These are phyloP conservation scores for Sarocladiaceae sp. DNA, from an alignment of 2,329 filamentous ascomycete species.

Conservation along the genomic window DNA sequence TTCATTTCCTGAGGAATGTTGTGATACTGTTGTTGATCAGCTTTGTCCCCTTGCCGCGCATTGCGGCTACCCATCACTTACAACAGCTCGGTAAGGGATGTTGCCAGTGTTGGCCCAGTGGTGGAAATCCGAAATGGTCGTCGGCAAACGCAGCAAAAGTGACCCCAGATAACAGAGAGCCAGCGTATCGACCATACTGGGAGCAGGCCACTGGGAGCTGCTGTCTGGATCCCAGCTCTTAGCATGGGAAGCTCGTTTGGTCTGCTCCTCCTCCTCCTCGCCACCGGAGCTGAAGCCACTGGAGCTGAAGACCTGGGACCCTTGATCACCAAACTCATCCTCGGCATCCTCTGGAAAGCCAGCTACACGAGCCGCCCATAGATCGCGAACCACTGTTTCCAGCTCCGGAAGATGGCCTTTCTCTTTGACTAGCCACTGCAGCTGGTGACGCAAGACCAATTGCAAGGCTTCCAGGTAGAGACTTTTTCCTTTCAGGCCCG, in stretches of 20 bases:
- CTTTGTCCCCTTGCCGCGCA: no score
- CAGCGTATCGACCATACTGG: conserved; percentile 70
- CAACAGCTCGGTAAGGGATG: conserved; percentile 68
- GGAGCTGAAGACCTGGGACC: conserved; percentile 32
- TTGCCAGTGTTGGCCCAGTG: conserved; percentile 64
- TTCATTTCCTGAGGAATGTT: conserved; percentile 61
- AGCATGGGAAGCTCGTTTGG: conserved; percentile 2
- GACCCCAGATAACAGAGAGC: conserved; percentile 76
- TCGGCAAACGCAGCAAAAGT: conserved; percentile 69
- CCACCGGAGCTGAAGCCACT: conserved; percentile 21
- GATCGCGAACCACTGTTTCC: conserved; percentile 73
- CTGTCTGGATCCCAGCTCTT: conserved; percentile 27
- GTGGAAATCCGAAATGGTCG: conserved; percentile 69
- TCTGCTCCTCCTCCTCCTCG: conserved; percentile 1
- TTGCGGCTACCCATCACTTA: no score
- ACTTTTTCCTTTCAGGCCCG: conserved; percentile 65
- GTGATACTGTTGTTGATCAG: conserved; percentile 41
- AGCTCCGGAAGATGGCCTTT: conserved; percentile 68
- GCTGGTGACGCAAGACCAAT: conserved; percentile 77
- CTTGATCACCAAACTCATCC: conserved; percentile 13
- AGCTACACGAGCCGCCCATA: conserved; percentile 72
- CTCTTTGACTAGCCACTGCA: conserved; percentile 65
- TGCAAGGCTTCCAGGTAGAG: conserved; percentile 84
- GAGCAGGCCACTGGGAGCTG: conserved; percentile 50
- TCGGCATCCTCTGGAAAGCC: conserved; percentile 25